phyloP scores from a whole-genome alignment of 176 grass and related monocot species.

The Echinochloa phyllopogon region DNA sequence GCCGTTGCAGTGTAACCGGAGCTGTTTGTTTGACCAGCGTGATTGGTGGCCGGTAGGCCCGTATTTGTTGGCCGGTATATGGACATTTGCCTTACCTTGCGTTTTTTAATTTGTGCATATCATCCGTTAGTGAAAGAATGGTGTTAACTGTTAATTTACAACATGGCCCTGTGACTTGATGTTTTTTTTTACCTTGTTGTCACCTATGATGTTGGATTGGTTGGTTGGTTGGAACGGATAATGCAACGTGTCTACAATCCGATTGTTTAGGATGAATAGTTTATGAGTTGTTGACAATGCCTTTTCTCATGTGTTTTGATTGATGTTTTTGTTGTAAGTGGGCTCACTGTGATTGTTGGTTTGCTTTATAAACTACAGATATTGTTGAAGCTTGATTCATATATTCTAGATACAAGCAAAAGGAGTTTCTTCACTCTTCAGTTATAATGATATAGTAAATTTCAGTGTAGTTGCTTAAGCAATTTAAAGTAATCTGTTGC shows the following conservation, averaged over 20 bases:
- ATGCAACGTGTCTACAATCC: not conserved
- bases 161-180: not conserved
- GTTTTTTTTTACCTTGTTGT: not conserved
- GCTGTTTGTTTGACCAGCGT: conserved; percentile 23
- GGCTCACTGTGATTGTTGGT: not conserved
- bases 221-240: not conserved
- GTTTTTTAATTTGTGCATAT: not conserved
- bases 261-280: not conserved
- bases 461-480: conserved; percentile 8
- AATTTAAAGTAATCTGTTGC: conserved; percentile 35
- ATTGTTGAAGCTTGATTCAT: not conserved
- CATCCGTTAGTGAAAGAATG: not conserved
- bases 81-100: not conserved
- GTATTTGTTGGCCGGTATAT: conserved; percentile 3
- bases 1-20: not conserved
- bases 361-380: conserved; percentile 7
- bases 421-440: not conserved
- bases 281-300: not conserved
- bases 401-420: conserved; percentile 14
- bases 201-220: not conserved
- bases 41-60: not conserved
- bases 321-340: not conserved
- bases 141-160: not conserved
- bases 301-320: not conserved
- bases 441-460: conserved; percentile 14